phyloP scores from a whole-genome alignment of 1,284 basidiomycete genomes.

The Meripilus lineatus region DNA sequence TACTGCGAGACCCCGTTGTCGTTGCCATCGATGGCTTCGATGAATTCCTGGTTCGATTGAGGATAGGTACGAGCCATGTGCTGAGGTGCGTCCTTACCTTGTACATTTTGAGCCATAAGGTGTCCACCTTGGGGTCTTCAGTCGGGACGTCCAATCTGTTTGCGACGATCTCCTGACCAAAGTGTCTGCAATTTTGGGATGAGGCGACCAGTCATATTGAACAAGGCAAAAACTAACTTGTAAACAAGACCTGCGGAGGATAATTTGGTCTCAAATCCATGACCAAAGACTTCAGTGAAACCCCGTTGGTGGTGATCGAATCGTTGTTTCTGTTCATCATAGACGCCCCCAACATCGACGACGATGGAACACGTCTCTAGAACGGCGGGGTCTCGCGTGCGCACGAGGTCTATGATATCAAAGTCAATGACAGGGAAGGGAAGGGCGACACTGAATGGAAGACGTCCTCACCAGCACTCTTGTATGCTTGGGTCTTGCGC shows the following conservation, averaged over 20 bases:
- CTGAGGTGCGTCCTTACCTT: slow-evolving; percentile 37
- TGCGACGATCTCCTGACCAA: slow-evolving; percentile 85
- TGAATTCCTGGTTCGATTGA: slow-evolving; percentile 63
- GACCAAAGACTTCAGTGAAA: slow-evolving; percentile 87
- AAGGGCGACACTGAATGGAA: background rate
- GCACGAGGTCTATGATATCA: slow-evolving; percentile 55
- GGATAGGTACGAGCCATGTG: slow-evolving; percentile 3
- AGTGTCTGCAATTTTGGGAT: slow-evolving; percentile 59
- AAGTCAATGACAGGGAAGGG: slow-evolving; percentile 7
- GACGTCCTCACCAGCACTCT: slow-evolving; percentile 56
- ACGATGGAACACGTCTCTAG: slow-evolving; percentile 90
- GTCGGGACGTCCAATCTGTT: slow-evolving; percentile 47
- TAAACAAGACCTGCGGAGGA: slow-evolving; percentile 93
- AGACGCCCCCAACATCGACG: slow-evolving; percentile 96
- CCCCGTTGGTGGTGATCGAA: slow-evolving; percentile 98
- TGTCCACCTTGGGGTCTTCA: slow-evolving; percentile 61
- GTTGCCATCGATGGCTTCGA: slow-evolving; percentile 93
- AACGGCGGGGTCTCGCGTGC: slow-evolving; percentile 76
- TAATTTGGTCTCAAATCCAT: slow-evolving; percentile 83
- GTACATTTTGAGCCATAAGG: slow-evolving; percentile 89
- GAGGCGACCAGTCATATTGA: background rate
- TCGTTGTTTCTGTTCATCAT: slow-evolving; percentile 72
- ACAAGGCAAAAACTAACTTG: slow-evolving; percentile 55
- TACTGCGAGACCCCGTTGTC: slow-evolving; percentile 94
- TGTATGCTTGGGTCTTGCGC: slow-evolving; percentile 73